Conservation (phyloP, 495 filamentous ascomycete species). For the Daldinia grandis region DNA sequence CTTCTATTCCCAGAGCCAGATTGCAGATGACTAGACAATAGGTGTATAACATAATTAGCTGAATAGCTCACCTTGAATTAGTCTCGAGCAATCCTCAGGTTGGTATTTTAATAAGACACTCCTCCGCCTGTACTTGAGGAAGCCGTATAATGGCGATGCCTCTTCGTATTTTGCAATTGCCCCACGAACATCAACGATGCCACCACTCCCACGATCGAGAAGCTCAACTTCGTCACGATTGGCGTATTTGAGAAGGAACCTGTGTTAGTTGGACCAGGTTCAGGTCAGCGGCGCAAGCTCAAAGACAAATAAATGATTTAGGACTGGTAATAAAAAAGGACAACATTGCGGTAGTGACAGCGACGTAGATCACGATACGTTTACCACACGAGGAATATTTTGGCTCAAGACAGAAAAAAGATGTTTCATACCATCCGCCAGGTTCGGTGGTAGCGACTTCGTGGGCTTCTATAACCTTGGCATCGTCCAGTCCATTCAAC, state of each 20-base stretch:
- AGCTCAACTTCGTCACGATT: conserved; percentile 89
- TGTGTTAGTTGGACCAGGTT: conserved; percentile 47
- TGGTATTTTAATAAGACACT: conserved; percentile 93
- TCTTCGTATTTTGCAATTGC: conserved; percentile 81
- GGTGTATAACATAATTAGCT: conserved; percentile 20
- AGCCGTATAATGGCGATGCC: conserved; percentile 87
- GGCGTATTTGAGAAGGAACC: conserved; percentile 93
- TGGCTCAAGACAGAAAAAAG: conserved; percentile 4
- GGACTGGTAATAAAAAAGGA: neutral
- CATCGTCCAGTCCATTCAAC: conserved; percentile 93
- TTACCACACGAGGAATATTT: neutral
- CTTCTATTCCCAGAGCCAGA: neutral
- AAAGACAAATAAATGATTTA: neutral
- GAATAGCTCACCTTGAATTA: conserved; percentile 79
- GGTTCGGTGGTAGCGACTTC: conserved; percentile 80
- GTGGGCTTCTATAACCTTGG: conserved; percentile 82
- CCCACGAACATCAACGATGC: conserved; percentile 83
- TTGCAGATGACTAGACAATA: neutral
- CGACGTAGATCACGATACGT: neutral
- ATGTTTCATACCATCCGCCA: conserved; percentile 85
- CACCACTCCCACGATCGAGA: conserved; percentile 78
- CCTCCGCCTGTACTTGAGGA: conserved; percentile 85
- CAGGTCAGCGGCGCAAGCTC: conserved; percentile 37
- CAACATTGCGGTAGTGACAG: neutral
- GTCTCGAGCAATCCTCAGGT: conserved; percentile 86